Base-by-base conservation (phyloP, 495 filamentous ascomycete genomes). In the Emericellopsis terricola region DNA sequence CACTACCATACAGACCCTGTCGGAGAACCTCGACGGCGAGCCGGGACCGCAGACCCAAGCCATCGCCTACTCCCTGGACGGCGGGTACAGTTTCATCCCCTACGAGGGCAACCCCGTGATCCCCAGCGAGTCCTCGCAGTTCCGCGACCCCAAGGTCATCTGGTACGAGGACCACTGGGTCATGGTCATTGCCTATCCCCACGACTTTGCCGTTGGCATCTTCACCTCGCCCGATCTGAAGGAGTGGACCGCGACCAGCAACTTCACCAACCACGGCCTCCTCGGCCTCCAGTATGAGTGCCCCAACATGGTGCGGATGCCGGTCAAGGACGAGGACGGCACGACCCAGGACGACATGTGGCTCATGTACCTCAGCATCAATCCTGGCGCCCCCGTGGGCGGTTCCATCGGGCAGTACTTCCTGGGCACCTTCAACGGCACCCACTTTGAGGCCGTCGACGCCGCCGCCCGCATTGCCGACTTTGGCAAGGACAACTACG, bases 31-130 rank as follows among this genome's bases (percentile, higher is more conserved):
- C n/a, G n/a, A n/a, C n/a, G n/a, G n/a, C n/a, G n/a, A 41, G 14
- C 33, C 38, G 0, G 40, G 53, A 5, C 54, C 64, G 16, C 44
- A 74, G 46, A 56, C 60, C 5, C 69, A 76, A 40, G 56, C 64
- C 8, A 52, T 76, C 29, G 68, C 69, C 26, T 72, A 70, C 41
- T 69, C 65, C 28, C 44, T 48, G 10, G 69, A 73, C 43, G 52
- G 60, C 5, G 69, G 71, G 17, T 66, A 57, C 41, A 60, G 62
- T 33, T 56, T 73, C 50, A 59, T 56, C 38, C 51, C 65, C 43
- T 71, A 72, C 37, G 41, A 40, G 19, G 47, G 31, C 1, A 73
- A 76, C 33, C 69, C 71, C 3, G 55, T 75, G 19, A 60, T 75
- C 13, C 42, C 46, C 15, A 54, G 52, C 29, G 39, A 29, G 17